phyloP scores from a whole-genome alignment of 1,284 basidiomycete species.

The Irpex sp. region DNA sequence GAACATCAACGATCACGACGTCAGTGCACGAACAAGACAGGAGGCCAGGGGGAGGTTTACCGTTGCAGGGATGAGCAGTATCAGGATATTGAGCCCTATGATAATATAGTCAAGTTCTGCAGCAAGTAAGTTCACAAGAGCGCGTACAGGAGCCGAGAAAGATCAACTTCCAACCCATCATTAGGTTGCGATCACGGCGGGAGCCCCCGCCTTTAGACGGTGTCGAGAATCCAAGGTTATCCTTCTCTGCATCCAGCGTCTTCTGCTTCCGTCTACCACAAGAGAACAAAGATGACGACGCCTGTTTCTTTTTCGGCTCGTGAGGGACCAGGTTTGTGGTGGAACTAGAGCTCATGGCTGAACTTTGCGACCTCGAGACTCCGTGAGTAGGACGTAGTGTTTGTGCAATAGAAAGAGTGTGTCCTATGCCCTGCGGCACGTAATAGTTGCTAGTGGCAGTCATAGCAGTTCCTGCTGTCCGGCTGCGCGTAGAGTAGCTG shows the following conservation, averaged over 20 bases:
- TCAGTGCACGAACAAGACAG: conserved; percentile 2
- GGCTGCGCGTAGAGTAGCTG: conserved; percentile 5
- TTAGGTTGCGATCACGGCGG: not conserved
- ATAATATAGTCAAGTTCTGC: not conserved
- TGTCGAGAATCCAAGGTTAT: conserved; percentile 12
- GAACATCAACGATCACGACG: not conserved
- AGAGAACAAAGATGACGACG: conserved; percentile 15
- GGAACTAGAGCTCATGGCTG: conserved; percentile 22
- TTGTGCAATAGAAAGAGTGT: conserved; percentile 13
- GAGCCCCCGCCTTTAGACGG: conserved; percentile 8
- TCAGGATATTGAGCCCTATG: conserved; percentile 65
- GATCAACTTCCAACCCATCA: conserved; percentile 50
- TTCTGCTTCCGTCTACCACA: conserved; percentile 17
- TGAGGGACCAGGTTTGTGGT: conserved; percentile 22
- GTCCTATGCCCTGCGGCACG: conserved; percentile 14
- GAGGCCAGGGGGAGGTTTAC: conserved; percentile 34
- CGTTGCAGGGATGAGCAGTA: conserved; percentile 55
- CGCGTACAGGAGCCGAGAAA: conserved; percentile 56
- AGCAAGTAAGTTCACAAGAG: not conserved
- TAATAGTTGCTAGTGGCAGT: conserved; percentile 3
- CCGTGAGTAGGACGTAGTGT: conserved; percentile 10
- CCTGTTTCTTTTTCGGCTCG: conserved; percentile 2
- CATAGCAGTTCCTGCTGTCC: not conserved
- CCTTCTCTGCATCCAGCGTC: conserved; percentile 15
- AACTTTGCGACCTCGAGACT: conserved; percentile 18